Conservation (phyloP, 2,329 filamentous ascomycete species). For the Sporothrix pseudoabietina region DNA sequence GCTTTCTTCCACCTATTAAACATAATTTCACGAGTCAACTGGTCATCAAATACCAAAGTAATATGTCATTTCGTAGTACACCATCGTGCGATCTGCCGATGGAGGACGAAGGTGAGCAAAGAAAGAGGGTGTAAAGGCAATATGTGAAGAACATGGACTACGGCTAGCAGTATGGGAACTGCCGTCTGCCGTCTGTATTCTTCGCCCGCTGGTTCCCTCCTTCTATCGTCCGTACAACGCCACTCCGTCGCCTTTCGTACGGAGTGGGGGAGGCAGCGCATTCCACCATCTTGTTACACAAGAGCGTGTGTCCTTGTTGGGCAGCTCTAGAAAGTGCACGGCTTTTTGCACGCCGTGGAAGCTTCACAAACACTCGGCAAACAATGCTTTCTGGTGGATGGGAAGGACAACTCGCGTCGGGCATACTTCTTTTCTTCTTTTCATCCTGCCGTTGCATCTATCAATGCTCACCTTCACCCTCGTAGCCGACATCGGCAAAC, state of each 20-base stretch:
- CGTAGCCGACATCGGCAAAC: neutral
- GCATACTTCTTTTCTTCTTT: neutral
- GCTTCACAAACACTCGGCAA: conserved; percentile 4
- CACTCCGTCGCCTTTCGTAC: neutral
- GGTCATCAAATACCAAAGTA: neutral
- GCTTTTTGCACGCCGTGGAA: neutral
- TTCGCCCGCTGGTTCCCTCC: neutral
- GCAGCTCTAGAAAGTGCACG: neutral
- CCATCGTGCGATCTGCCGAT: conserved; percentile 9
- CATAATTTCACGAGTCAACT: neutral
- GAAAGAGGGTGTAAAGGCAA: too few species aligned
- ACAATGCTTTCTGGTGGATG: neutral
- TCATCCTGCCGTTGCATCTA: neutral
- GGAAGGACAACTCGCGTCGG: neutral
- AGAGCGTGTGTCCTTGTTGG: neutral
- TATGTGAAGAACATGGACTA: neutral
- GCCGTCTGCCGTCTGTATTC: neutral
- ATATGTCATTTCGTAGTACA: conserved; percentile 18
- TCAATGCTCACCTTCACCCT: neutral
- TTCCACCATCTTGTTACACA: neutral
- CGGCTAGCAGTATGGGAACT: neutral
- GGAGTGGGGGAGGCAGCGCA: neutral
- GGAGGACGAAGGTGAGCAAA: neutral
- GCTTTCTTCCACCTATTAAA: neutral
- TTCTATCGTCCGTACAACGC: neutral